Conservation (phyloP, 805 yeast genomes). For the Blastobotrys attinorum region DNA sequence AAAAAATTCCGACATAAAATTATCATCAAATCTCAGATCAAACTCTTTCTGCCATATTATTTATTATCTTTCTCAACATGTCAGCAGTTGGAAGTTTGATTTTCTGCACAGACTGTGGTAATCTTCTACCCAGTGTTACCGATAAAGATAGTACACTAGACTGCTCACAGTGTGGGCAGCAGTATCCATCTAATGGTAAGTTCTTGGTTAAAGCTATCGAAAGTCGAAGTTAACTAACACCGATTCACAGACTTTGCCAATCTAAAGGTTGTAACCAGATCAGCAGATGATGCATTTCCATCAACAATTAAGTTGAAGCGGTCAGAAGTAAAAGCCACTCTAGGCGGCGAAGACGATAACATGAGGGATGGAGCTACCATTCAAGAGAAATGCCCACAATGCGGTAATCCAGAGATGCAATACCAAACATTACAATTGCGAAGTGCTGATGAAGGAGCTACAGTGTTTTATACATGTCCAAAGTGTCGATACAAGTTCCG, state of each 20-base stretch:
- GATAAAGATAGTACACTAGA: slow-evolving; percentile 38
- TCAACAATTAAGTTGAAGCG: slow-evolving; percentile 71
- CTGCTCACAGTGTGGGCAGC: slow-evolving; percentile 47
- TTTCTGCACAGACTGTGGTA: slow-evolving; percentile 91
- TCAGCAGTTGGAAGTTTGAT: slow-evolving; percentile 93
- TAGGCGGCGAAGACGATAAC: slow-evolving; percentile 61
- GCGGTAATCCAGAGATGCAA: slow-evolving; percentile 97
- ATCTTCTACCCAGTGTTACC: slow-evolving; percentile 64
- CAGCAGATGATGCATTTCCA: slow-evolving; percentile 92
- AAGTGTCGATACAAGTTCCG: slow-evolving; percentile 88
- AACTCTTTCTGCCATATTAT: no score
- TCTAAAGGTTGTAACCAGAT: slow-evolving; percentile 77
- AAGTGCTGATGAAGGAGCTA: slow-evolving; percentile 98
- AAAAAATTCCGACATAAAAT: no score
- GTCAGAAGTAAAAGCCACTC: slow-evolving; percentile 82
- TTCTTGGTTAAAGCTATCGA: slow-evolving; percentile 8
- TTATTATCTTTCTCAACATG: slow-evolving; percentile 38
- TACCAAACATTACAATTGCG: slow-evolving; percentile 94
- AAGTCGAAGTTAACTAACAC: not conserved
- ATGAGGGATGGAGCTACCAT: slow-evolving; percentile 81
- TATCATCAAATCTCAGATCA: no score
- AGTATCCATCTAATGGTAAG: slow-evolving; percentile 35
- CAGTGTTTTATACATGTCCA: slow-evolving; percentile 95
- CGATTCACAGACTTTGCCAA: slow-evolving; percentile 46
- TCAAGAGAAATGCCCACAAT: slow-evolving; percentile 96